Conservation (phyloP, 2,329 filamentous ascomycete genomes). For the Albifimbria verrucaria region DNA sequence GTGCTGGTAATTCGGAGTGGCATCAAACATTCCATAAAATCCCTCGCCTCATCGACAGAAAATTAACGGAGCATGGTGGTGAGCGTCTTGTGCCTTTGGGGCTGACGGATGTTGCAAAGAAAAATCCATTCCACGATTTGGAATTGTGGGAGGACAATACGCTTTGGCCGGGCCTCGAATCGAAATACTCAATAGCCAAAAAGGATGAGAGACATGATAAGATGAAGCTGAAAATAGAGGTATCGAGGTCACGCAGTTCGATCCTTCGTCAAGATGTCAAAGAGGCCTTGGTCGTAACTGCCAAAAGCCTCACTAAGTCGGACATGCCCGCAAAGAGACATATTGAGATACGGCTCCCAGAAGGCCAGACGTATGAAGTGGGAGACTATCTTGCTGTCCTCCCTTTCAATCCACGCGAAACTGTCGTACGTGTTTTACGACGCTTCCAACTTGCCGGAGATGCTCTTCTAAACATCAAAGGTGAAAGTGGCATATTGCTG, state of each 20-base stretch:
- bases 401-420: slow-evolving; percentile 59
- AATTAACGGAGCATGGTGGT: slow-evolving; percentile 36
- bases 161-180: slow-evolving; percentile 47
- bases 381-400: slow-evolving; percentile 71
- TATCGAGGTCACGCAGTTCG: not conserved
- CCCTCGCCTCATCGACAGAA: slow-evolving; percentile 58
- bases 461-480: slow-evolving; percentile 46
- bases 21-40: slow-evolving; percentile 63
- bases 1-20: slow-evolving; percentile 60
- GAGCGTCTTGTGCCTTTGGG: slow-evolving; percentile 43
- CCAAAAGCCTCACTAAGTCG: slow-evolving; percentile 43
- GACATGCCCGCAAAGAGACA: slow-evolving; percentile 51
- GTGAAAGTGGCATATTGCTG: slow-evolving; percentile 41
- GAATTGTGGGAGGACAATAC: slow-evolving; percentile 63
- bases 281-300: slow-evolving; percentile 54
- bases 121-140: slow-evolving; percentile 65
- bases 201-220: too few relatives aligned
- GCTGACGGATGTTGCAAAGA: slow-evolving; percentile 55
- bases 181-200: slow-evolving; percentile 30
- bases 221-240: too few relatives aligned
- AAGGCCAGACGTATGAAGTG: slow-evolving; percentile 56
- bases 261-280: slow-evolving; percentile 17
- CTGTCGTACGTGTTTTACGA: slow-evolving; percentile 57
- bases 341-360: slow-evolving; percentile 61
- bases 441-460: slow-evolving; percentile 65